Evolutionary conservation across 768 basidiomycete genomes (phyloP).

Genomic region (Daedalea quercina): DNA sequence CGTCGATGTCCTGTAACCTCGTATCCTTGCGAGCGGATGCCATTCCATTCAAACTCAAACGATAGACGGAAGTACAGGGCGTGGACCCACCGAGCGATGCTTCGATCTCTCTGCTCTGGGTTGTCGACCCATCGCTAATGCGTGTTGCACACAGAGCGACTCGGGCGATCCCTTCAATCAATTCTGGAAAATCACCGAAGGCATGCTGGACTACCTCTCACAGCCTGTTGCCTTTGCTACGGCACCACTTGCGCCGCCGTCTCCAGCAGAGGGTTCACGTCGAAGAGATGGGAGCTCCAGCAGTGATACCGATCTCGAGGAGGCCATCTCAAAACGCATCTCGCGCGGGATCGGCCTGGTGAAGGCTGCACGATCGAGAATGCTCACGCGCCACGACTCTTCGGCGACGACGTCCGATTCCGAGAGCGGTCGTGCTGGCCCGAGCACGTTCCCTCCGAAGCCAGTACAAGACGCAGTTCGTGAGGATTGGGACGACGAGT

Average conservation of each 20-base stretch:
- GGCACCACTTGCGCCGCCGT: slow-evolving; percentile 53
- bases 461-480: slow-evolving; percentile 18
- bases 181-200: slow-evolving; percentile 86
- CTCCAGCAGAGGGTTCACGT: slow-evolving; percentile 19
- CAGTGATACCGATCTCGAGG: slow-evolving; percentile 66
- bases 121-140: background rate
- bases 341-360: slow-evolving; percentile 36
- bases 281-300: slow-evolving; percentile 47
- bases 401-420: slow-evolving; percentile 15
- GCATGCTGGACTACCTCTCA: slow-evolving; percentile 79
- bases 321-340: slow-evolving; percentile 51
- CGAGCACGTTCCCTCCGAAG: slow-evolving; percentile 23
- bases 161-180: slow-evolving; percentile 83
- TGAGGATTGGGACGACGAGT: slow-evolving; percentile 56
- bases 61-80: too few relatives aligned
- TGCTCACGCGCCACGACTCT: slow-evolving; percentile 23
- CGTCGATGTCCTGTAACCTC: too few relatives aligned
- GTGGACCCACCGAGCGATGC: too few relatives aligned
- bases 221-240: slow-evolving; percentile 80
- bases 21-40: too few relatives aligned
- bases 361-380: slow-evolving; percentile 20
- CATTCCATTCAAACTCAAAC: too few relatives aligned
- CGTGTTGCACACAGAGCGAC: slow-evolving; percentile 32
- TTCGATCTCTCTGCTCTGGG: too few relatives aligned
- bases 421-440: slow-evolving; percentile 10